Conservation (phyloP, 1,284 basidiomycete species). For the Ganoderma boninense region DNA sequence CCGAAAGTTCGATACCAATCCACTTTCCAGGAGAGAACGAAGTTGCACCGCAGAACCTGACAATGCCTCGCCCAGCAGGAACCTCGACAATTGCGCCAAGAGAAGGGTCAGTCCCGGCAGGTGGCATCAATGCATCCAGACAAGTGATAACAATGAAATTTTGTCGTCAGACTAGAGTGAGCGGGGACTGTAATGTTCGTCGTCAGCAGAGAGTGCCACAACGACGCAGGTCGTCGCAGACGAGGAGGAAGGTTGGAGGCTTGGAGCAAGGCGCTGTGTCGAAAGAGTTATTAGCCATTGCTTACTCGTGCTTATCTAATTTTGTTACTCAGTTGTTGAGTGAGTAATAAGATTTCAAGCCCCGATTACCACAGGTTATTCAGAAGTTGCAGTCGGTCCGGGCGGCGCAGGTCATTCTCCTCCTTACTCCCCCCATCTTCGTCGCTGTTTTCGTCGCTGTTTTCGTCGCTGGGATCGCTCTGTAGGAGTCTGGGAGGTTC, state of each 20-base stretch:
- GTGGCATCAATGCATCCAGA: constrained; percentile 32
- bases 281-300: not conserved
- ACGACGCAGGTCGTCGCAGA: constrained; percentile 6
- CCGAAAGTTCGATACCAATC: constrained; percentile 92
- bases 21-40: constrained; percentile 91
- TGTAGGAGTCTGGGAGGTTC: constrained; percentile 14
- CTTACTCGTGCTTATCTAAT: not conserved
- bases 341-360: not conserved
- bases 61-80: constrained; percentile 81
- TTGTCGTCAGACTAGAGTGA: constrained; percentile 8
- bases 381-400: constrained; percentile 2
- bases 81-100: constrained; percentile 79
- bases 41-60: constrained; percentile 89
- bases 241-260: constrained; percentile 2
- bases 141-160: not conserved
- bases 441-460: not conserved
- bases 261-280: not conserved
- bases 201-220: constrained; percentile 4
- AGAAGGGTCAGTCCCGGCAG: constrained; percentile 37
- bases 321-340: not conserved
- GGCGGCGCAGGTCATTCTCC: constrained; percentile 7
- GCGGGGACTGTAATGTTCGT: not conserved
- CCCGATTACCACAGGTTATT: not conserved
- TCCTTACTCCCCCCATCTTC: not conserved
- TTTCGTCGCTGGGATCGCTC: constrained; percentile 1